Conservation (phyloP, 2,329 filamentous ascomycete species). For the Parasarocladium wereldwijsianum region DNA sequence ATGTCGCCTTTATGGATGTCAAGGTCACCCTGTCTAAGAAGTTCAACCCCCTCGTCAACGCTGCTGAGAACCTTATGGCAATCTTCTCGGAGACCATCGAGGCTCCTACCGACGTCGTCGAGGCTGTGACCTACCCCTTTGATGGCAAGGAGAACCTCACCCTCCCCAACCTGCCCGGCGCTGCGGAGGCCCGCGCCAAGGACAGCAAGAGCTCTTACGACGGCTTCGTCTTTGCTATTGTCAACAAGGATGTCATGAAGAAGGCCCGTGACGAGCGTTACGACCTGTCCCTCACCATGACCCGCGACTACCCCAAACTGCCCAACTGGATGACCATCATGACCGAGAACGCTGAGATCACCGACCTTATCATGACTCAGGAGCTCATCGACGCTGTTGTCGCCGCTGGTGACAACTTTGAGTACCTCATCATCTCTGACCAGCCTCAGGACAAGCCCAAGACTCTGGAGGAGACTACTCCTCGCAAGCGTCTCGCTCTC, state of each 20-base stretch:
- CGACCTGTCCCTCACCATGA: conserved; percentile 81
- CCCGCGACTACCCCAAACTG: conserved; percentile 84
- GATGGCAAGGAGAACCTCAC: conserved; percentile 79
- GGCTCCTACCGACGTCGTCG: conserved; percentile 54
- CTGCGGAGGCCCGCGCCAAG: conserved; percentile 37
- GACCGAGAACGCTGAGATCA: conserved; percentile 94
- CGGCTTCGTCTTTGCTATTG: conserved; percentile 85
- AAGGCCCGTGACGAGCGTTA: conserved; percentile 82
- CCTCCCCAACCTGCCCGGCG: conserved; percentile 49
- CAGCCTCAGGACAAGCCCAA: conserved; percentile 77
- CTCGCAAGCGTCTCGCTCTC: conserved; percentile 78
- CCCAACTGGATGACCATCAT: conserved; percentile 85
- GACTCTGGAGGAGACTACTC: conserved; percentile 68
- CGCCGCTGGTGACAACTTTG: conserved; percentile 69
- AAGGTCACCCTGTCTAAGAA: conserved; percentile 70
- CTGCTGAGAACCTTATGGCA: conserved; percentile 50
- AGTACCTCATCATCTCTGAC: conserved; percentile 80
- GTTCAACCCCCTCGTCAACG: conserved; percentile 58
- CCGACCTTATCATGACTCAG: conserved; percentile 71
- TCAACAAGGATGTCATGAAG: conserved; percentile 93
- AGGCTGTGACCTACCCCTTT: conserved; percentile 73
- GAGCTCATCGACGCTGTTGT: conserved; percentile 72
- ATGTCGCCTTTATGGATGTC: conserved; percentile 80
- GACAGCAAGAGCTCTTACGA: conserved; percentile 60
- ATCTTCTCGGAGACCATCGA: conserved; percentile 50